Base-by-base conservation (phyloP, 441 rosid genomes). In the Syzygium syzygioides region DNA sequence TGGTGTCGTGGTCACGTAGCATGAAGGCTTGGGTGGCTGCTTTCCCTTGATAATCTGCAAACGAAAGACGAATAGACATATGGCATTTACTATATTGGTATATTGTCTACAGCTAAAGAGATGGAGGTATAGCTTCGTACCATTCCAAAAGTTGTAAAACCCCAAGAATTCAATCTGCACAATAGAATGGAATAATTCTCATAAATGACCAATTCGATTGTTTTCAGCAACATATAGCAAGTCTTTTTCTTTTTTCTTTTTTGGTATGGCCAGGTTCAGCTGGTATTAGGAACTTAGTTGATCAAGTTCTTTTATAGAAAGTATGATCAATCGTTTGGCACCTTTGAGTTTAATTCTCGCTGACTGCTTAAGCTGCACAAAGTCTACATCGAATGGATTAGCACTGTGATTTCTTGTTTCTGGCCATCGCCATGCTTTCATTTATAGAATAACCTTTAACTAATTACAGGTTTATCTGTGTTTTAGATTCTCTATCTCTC, bases 111-210 rank as follows among this genome's bases (percentile, higher is more conserved):
- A 9, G 76, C 41, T 30, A 64, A 4, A 30, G 20, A 34, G 23
- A 64, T 30, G 76, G 41, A 3, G 41, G 76, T 64, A 17, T 30
- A 64, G 34, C 10, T 79, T 45, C 89, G 59, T 93, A 96, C 96
- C 97, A 76, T 96, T 94, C 97, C 98, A 95, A 85, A 87, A 94
- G 91, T 95, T 93, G 88, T 86, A 85, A 60, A 91, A 91, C 71
- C 95, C 97, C 91, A 96, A 85, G 88, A 91, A 94, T 87, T 94
- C 96, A 95, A 94, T 96, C 96, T 94, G 95, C 92, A 79, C 13
- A n/a, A 34, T 8, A 79, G 54, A 86, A 83, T 28, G 14, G n/a
- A 60, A 66, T 32, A 66, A 4, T 9, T 30, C 32, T 66, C 18
- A 66, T 30, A 66, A 32, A 7, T 32, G 12, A 66, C 23, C 17